phyloP scores from a whole-genome alignment of 257 asterid species.

The Paraleonurus japonicus region DNA sequence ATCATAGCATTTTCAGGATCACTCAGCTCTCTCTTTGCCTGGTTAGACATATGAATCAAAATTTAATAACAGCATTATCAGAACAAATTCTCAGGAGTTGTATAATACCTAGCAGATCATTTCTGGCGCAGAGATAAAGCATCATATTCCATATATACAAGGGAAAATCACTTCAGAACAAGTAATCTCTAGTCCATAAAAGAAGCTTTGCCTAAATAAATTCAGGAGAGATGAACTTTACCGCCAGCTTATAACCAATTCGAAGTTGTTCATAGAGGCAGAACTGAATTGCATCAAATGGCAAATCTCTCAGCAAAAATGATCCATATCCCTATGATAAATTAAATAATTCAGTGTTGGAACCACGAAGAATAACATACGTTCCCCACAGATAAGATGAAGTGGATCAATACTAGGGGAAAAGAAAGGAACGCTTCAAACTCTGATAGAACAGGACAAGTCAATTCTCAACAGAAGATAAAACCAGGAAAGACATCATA shows the following conservation, averaged over 20 bases:
- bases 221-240: conserved; percentile 37
- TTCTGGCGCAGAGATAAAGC: conserved; percentile 1
- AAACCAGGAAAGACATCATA: conserved; percentile 33
- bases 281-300: conserved; percentile 80
- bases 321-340: conserved; percentile 79
- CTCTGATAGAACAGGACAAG: conserved; percentile 6
- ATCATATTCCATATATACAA: not conserved
- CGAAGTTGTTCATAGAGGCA: conserved; percentile 93
- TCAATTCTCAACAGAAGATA: not conserved
- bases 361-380: conserved; percentile 1
- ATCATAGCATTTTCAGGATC: conserved; percentile 90
- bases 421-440: conserved; percentile 12
- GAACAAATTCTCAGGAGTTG: conserved; percentile 3
- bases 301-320: conserved; percentile 75
- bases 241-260: conserved; percentile 87
- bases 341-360: not conserved
- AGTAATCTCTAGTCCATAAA: conserved; percentile 3
- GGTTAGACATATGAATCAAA: conserved; percentile 25
- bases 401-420: not conserved
- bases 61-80: conserved; percentile 3
- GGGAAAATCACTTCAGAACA: conserved; percentile 11
- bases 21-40: conserved; percentile 92
- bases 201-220: conserved; percentile 7
- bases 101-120: not conserved
- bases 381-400: conserved; percentile 8